Evolutionary conservation across 306 rosid genomes (phyloP), one percentile per base, ranked within the genome.

Genomic region (Trifolium subterraneum): DNA sequence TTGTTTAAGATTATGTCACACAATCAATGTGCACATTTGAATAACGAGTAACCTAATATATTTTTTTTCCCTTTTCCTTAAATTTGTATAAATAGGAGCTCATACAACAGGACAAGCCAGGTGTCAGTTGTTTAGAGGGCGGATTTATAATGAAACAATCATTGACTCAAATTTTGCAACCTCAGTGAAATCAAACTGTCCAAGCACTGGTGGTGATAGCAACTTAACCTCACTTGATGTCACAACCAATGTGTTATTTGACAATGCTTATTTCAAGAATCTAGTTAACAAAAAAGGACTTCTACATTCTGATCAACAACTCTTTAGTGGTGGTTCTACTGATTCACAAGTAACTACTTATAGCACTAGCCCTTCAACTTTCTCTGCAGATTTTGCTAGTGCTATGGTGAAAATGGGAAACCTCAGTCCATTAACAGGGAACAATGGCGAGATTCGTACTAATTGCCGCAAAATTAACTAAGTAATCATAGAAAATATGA

Each of bases 21-120:
- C 14, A 45, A 45, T 9, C 3, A 39, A 3, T 13, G 0, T 13
- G 4, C 18, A 45, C 51, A 45, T 44, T 11, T 13, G 51, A 45
- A 45, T 45, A 45, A 1, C 12, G n/a, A 45, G 51, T 45, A 14
- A 4, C 52, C 65, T 60, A 29, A 29, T 60, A 14, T n/a, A 76
- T 6, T 29, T 20, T 11, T 42, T 42, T 44, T 12, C 1, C 1
- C 51, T n/a, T n/a, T n/a, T n/a, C n/a, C 9, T n/a, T 15, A 48
- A 48, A 54, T 20, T 14, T 59, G 9, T 2, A 10, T 35, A 3
- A 47, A 45, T 44, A 90, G 96, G 96, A 73, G 81, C 88, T 47
- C 96, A 88, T 48, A 88, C 96, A 50, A 90, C 76, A 7, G 96
- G 96, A 1, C 84, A 90, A 87, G 88, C 91, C 8, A 88, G 83